phyloP scores from a whole-genome alignment of 768 basidiomycete species.

The Boletus tomentosulus region DNA sequence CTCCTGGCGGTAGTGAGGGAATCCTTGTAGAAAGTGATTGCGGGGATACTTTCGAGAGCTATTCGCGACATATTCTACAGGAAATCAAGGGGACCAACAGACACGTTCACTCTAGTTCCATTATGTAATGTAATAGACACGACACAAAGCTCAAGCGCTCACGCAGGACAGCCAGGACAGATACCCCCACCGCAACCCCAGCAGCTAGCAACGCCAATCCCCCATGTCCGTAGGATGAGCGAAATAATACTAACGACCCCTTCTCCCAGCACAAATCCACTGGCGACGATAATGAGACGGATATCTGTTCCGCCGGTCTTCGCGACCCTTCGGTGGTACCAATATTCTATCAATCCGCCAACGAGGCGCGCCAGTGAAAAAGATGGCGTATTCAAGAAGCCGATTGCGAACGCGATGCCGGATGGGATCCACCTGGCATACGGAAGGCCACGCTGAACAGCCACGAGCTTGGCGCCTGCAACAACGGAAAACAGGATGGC shows the following conservation, averaged over 20 bases:
- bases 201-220: slow-evolving; percentile 75
- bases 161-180: slow-evolving; percentile 63
- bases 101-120: background rate
- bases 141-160: slow-evolving; percentile 23
- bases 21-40: slow-evolving; percentile 77
- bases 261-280: slow-evolving; percentile 94
- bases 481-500: slow-evolving; percentile 66
- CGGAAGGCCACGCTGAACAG: slow-evolving; percentile 42
- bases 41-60: slow-evolving; percentile 64
- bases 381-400: slow-evolving; percentile 92
- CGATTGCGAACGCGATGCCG: slow-evolving; percentile 92
- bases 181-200: slow-evolving; percentile 79
- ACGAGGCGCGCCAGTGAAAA: slow-evolving; percentile 90
- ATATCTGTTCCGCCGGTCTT: slow-evolving; percentile 57
- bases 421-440: slow-evolving; percentile 84
- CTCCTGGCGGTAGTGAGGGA: slow-evolving; percentile 62
- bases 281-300: slow-evolving; percentile 80
- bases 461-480: slow-evolving; percentile 63
- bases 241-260: slow-evolving; percentile 84
- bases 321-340: slow-evolving; percentile 52
- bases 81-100: background rate
- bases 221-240: slow-evolving; percentile 67
- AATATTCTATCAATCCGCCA: slow-evolving; percentile 78
- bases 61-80: slow-evolving; percentile 55
- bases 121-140: slow-evolving; percentile 1